Evolutionary conservation across 2,329 filamentous ascomycete species (phyloP).

Genomic region (Claviceps sp.): DNA sequence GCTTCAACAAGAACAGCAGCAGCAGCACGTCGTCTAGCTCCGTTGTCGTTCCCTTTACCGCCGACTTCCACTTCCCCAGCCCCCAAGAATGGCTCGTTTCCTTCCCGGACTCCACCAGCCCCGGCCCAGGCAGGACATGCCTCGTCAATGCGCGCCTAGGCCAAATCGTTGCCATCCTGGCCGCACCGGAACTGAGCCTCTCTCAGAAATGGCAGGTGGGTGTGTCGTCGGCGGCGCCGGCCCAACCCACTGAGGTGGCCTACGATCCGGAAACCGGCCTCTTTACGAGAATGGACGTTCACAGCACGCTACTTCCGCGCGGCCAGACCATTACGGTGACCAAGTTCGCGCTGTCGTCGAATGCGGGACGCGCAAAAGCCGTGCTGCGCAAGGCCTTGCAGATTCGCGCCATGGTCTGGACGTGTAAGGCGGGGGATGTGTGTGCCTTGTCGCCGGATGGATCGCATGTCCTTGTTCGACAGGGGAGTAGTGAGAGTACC

Average conservation of each 20-base stretch:
- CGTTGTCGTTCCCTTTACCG: not conserved
- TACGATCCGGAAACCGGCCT: constrained; percentile 1
- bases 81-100: constrained; percentile 5
- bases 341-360: constrained; percentile 4
- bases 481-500: not conserved
- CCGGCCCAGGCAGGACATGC: constrained; percentile 4
- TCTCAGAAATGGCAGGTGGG: constrained; percentile 5
- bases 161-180: constrained; percentile 3
- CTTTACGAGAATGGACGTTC: constrained; percentile 3
- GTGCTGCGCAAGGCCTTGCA: constrained; percentile 2
- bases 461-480: constrained; percentile 3
- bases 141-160: constrained; percentile 6
- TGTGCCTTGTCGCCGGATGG: constrained; percentile 3
- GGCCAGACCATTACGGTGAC: constrained; percentile 3
- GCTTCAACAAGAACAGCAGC: not conserved
- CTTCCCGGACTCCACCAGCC: constrained; percentile 3
- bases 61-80: constrained; percentile 5
- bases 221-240: not conserved
- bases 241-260: not conserved
- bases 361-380: constrained; percentile 3
- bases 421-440: constrained; percentile 1
- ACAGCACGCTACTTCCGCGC: not conserved
- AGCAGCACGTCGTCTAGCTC: not conserved
- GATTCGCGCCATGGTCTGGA: constrained; percentile 2
- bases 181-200: constrained; percentile 1